Percentiles rank a stretch among this genome's conserved stretches.
phyloP scores from a whole-genome alignment of 257 asterid genomes.

The Prunella vulgaris region DNA sequence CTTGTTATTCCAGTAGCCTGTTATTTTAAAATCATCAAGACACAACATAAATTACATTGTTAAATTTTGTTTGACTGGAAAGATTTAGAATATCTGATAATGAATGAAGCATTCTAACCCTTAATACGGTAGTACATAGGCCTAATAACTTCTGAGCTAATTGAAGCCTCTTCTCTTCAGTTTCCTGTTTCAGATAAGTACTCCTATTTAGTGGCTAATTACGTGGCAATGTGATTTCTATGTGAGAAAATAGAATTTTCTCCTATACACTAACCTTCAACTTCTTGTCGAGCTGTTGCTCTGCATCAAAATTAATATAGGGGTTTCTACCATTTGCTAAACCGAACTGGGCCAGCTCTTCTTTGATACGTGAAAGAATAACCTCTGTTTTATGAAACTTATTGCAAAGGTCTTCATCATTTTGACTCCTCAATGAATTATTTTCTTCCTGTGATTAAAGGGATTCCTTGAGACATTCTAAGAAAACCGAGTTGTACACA shows the following conservation, averaged over 20 bases:
- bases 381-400: conserved; percentile 67
- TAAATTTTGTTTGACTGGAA: neutral
- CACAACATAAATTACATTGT: neutral
- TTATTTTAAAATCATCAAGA: conserved; percentile 8
- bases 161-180: conserved; percentile 80
- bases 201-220: too few relatives aligned
- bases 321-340: conserved; percentile 74
- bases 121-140: conserved; percentile 68
- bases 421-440: too few relatives aligned
- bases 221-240: neutral
- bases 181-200: conserved; percentile 56
- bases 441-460: too few relatives aligned
- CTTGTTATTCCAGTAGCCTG: conserved; percentile 87
- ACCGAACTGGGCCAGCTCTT: conserved; percentile 81
- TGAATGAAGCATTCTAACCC: conserved; percentile 53
- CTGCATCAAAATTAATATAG: conserved; percentile 81
- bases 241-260: neutral
- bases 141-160: conserved; percentile 82
- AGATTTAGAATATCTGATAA: neutral
- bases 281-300: conserved; percentile 52
- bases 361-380: conserved; percentile 66
- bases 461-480: neutral
- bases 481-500: neutral
- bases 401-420: conserved; percentile 67
- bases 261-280: conserved; percentile 61